phyloP scores from a whole-genome alignment of 768 basidiomycete species.

The Psilocybe tampanensis region DNA sequence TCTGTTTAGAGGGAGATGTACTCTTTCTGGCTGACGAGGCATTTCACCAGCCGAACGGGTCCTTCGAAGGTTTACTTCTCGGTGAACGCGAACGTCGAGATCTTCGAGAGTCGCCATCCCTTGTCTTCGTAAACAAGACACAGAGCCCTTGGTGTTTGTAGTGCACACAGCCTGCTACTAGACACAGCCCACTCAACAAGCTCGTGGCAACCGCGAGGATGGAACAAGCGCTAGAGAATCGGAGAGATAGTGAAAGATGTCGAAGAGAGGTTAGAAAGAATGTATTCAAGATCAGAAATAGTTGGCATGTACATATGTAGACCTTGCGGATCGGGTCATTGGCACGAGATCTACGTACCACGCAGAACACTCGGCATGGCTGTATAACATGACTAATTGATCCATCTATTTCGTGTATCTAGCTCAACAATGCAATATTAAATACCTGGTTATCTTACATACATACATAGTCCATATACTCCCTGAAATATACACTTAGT shows the following conservation, averaged over 20 bases:
- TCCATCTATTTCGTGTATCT: too few relatives aligned
- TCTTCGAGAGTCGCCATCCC: conserved; percentile 22
- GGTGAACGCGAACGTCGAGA: conserved; percentile 9
- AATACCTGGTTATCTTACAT: too few relatives aligned
- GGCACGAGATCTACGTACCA: too few relatives aligned
- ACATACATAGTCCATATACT: too few relatives aligned
- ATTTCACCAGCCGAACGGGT: conserved; percentile 43
- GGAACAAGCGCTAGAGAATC: background rate
- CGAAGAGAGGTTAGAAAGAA: background rate
- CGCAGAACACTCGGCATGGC: too few relatives aligned
- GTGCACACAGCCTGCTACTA: too few relatives aligned
- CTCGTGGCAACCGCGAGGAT: background rate
- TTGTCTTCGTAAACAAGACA: background rate
- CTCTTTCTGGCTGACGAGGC: conserved; percentile 31
- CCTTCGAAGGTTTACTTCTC: conserved; percentile 33
- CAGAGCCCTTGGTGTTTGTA: background rate
- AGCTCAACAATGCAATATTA: too few relatives aligned
- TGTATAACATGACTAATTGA: too few relatives aligned
- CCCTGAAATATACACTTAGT: too few relatives aligned
- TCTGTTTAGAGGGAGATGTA: conserved; percentile 5
- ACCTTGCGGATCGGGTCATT: too few relatives aligned
- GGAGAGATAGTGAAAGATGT: background rate
- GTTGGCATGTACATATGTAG: too few relatives aligned
- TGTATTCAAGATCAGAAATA: too few relatives aligned
- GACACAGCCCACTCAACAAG: background rate